A percentile compares a stretch with the other conserved stretches of the same genome.
phyloP scores from a whole-genome alignment of 225 moss, liverwort and hornwort genomes.

The Pseudoscleropodium purum region DNA sequence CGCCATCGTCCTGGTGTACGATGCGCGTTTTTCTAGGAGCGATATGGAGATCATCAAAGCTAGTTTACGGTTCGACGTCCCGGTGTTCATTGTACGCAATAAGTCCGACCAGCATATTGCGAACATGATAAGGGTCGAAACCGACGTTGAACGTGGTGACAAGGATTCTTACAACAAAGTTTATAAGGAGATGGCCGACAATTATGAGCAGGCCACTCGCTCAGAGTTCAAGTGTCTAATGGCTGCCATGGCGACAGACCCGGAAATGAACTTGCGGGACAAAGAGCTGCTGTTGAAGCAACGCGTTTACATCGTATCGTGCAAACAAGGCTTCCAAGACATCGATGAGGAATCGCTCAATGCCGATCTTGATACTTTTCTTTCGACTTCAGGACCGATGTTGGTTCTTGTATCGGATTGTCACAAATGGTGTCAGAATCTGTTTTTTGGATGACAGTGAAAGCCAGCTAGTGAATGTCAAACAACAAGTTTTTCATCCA shows the following conservation, averaged over 20 bases:
- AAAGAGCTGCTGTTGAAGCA: not conserved
- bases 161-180: not conserved
- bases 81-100: not conserved
- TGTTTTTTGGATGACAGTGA: too few species aligned
- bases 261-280: not conserved
- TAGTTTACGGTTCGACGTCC: not conserved
- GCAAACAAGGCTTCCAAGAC: too few species aligned
- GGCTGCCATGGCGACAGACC: not conserved
- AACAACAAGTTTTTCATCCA: too few species aligned
- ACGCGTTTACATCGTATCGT: not conserved
- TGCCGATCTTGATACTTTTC: not conserved
- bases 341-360: not conserved
- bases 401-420: too few species aligned
- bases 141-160: not conserved
- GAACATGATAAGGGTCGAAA: not conserved
- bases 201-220: not conserved
- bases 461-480: too few species aligned
- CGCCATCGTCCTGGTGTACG: not conserved
- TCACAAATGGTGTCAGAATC: too few species aligned
- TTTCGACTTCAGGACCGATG: too few species aligned
- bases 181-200: not conserved
- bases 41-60: not conserved
- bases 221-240: not conserved
- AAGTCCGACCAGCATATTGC: not conserved
- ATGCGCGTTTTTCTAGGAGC: not conserved